A percentile compares a stretch with the other conserved stretches of the same genome.
These are phyloP conservation scores for Scutellaria galericulata DNA, from an alignment of 257 asterid genomes.

Conservation along the genomic window DNA sequence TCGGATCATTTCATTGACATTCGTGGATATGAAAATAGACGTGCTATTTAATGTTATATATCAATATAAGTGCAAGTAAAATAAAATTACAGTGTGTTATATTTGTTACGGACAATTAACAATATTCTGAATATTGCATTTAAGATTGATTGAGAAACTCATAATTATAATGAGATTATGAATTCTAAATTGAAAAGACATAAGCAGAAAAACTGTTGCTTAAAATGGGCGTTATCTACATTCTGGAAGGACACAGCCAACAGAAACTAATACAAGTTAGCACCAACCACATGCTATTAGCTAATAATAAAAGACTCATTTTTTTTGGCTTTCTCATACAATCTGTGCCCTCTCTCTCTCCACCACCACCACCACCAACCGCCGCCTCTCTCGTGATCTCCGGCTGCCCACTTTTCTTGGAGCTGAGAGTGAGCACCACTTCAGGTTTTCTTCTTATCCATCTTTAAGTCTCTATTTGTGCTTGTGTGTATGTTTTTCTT, in stretches of 20 bases:
- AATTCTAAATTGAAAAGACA: background rate
- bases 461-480: background rate
- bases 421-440: background rate
- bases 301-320: constrained; percentile 39
- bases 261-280: constrained; percentile 31
- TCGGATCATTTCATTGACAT: too few relatives aligned
- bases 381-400: background rate
- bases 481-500: background rate
- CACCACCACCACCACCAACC: constrained; percentile 23
- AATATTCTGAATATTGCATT: too few relatives aligned
- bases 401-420: background rate
- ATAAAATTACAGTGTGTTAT: too few relatives aligned
- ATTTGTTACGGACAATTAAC: too few relatives aligned
- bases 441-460: background rate
- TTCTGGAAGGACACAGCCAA: constrained; percentile 35
- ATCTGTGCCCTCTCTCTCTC: constrained; percentile 28
- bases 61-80: too few relatives aligned
- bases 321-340: constrained; percentile 39
- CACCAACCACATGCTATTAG: constrained; percentile 39
- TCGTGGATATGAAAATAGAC: too few relatives aligned
- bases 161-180: too few relatives aligned
- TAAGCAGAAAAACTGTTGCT: constrained; percentile 24
- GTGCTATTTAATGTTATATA: too few relatives aligned
- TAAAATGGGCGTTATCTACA: constrained; percentile 36
- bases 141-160: background rate